Evolutionary conservation across 1,139 yeast species (phyloP).

Genomic region (Pichia sp.): DNA sequence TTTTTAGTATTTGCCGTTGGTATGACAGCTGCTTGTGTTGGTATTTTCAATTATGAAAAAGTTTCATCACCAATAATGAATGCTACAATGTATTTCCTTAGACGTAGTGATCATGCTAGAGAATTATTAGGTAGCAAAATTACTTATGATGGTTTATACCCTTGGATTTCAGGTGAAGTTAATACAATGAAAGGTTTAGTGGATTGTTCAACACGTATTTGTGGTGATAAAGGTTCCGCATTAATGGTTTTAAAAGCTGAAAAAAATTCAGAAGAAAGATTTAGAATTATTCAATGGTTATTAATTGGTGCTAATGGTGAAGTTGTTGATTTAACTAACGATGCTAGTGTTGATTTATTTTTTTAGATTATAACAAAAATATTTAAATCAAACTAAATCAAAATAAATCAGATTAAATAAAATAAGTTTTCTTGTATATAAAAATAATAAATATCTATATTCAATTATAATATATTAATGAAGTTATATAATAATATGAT

Average conservation of each 20-base stretch:
- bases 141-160: constrained; percentile 62
- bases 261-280: constrained; percentile 51
- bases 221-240: constrained; percentile 48
- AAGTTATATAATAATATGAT: too few relatives aligned
- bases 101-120: constrained; percentile 69
- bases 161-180: constrained; percentile 85
- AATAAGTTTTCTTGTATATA: too few relatives aligned
- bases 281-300: constrained; percentile 55
- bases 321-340: constrained; percentile 46
- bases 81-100: constrained; percentile 78
- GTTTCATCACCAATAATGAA: constrained; percentile 80
- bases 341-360: constrained; percentile 37
- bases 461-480: too few relatives aligned
- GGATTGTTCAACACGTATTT: constrained; percentile 62
- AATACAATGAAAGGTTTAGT: constrained; percentile 80
- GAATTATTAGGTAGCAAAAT: constrained; percentile 68
- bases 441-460: too few relatives aligned
- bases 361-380: too few relatives aligned
- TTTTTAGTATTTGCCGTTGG: constrained; percentile 58
- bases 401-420: too few relatives aligned
- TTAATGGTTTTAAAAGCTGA: constrained; percentile 58
- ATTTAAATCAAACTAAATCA: too few relatives aligned
- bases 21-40: constrained; percentile 57
- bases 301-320: constrained; percentile 39
- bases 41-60: constrained; percentile 88